Conservation (phyloP, 495 filamentous ascomycete species). For the Hyphodiscus hymeniophilus region DNA sequence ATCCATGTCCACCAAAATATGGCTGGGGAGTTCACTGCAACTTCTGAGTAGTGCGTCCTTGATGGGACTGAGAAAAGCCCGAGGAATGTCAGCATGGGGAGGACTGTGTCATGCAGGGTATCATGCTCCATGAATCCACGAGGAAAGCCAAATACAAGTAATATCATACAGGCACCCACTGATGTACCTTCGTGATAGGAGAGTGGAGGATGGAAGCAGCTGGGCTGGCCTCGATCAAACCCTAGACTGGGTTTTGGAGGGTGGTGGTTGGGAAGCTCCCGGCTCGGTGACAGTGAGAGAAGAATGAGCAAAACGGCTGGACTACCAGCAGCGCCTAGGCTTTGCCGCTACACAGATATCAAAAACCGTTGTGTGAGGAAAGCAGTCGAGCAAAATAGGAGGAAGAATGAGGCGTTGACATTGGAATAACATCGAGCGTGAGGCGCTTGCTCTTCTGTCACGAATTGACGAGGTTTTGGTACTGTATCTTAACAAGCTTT, state of each 20-base stretch:
- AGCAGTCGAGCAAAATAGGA: constrained; percentile 1
- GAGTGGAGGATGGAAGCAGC: background rate
- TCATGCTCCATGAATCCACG: too few relatives aligned
- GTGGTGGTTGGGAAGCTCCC: background rate
- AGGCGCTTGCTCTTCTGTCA: background rate
- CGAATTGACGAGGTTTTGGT: background rate
- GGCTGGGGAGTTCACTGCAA: background rate
- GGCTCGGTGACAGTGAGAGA: constrained; percentile 6
- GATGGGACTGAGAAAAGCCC: constrained; percentile 12
- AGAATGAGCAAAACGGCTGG: constrained; percentile 4
- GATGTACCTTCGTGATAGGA: background rate
- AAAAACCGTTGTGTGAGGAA: constrained; percentile 3
- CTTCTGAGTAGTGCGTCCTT: background rate
- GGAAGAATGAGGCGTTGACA: background rate
- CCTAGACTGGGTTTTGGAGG: background rate
- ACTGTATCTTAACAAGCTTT: too few relatives aligned
- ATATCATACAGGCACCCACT: too few relatives aligned
- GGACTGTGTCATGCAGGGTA: too few relatives aligned
- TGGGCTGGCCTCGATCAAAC: background rate
- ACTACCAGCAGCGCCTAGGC: too few relatives aligned
- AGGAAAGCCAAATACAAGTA: too few relatives aligned
- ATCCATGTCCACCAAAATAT: constrained; percentile 3
- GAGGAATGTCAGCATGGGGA: background rate
- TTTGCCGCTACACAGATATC: background rate
- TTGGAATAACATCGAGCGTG: constrained; percentile 24